Conservation (phyloP, 2,329 filamentous ascomycete species). For the Ascocoryne sarcoides region DNA sequence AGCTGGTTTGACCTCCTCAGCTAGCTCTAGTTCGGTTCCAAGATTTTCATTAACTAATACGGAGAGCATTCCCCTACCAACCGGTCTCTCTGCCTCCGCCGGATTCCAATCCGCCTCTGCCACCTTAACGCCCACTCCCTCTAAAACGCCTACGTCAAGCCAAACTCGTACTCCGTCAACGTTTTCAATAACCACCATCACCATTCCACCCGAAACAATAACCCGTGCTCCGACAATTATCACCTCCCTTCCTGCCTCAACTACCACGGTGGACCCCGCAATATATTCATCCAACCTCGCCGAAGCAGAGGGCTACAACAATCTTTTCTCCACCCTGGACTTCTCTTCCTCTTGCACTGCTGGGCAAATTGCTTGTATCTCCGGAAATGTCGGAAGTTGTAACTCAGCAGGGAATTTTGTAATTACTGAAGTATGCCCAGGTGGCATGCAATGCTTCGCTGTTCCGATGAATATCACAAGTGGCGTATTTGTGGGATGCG, state of each 20-base stretch:
- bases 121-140: slow-evolving; percentile 5
- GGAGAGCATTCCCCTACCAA: slow-evolving; percentile 8
- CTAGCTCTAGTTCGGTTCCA: slow-evolving; percentile 6
- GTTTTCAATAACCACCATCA: slow-evolving; percentile 2
- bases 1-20: neutral
- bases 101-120: slow-evolving; percentile 5
- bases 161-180: slow-evolving; percentile 1
- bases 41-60: slow-evolving; percentile 22
- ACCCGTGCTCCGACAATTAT: slow-evolving; percentile 13
- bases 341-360: slow-evolving; percentile 38
- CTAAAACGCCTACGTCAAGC: neutral
- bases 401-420: slow-evolving; percentile 33
- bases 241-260: slow-evolving; percentile 9
- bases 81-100: slow-evolving; percentile 1
- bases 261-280: slow-evolving; percentile 13
- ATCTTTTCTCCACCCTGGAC: slow-evolving; percentile 21
- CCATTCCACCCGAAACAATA: slow-evolving; percentile 4
- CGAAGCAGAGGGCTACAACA: slow-evolving; percentile 21
- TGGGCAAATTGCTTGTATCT: slow-evolving; percentile 44
- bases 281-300: slow-evolving; percentile 26
- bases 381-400: slow-evolving; percentile 41
- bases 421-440: slow-evolving; percentile 31
- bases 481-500: slow-evolving; percentile 43
- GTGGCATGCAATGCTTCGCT: slow-evolving; percentile 39
- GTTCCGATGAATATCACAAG: slow-evolving; percentile 42